Evolutionary conservation across 805 yeast species (phyloP), one percentile per base, ranked within the genome.

Genomic region (Candida ponderosae): DNA sequence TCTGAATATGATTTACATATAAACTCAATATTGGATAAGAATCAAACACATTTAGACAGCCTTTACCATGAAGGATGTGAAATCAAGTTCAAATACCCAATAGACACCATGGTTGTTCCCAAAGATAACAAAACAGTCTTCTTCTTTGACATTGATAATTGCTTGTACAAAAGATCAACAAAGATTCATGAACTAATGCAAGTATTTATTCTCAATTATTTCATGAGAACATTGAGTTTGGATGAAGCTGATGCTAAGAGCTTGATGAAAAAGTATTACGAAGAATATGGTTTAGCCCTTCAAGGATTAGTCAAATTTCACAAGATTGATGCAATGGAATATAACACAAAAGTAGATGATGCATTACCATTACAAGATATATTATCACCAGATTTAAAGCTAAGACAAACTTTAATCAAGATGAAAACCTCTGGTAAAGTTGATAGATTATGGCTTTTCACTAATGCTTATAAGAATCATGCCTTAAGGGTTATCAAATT

Each of bases 91-190:
- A 54, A 56, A 2, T 47, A 59, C 11, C 59, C 59, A 23, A 38
- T 41, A 15, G 31, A 35, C 5, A 44, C 41, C 3, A 43, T 45
- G 2, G 47, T 27, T 13, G 16, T 45, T 5, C 62, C 63, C 2
- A 34, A 38, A 11, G 52, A 59, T 6, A 55, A 54, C 15, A 59
- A 60, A 0, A 60, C 51, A 18, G 63, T 68, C 14, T 85, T 93
- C 61, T 87, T 79, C 60, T 90, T 90, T 51, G 98, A 90, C 57
- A 87, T 90, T 38, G 98, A 90, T 65, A 90, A 90, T 58, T 88
- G 97, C 57, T 70, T 90, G 23, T 90, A 90, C 61, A 70, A 74
- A 37, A 66, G 88, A 40, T 77, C 87, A 2, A 73, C 84, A 18
- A 70, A 70, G 56, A 83, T 90, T 48, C 94, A 82, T 50, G 93